Percentiles rank a stretch among this genome's conserved stretches.
phyloP scores from a whole-genome alignment of 768 basidiomycete species.

The Krasilnikovozyma curviuscula region DNA sequence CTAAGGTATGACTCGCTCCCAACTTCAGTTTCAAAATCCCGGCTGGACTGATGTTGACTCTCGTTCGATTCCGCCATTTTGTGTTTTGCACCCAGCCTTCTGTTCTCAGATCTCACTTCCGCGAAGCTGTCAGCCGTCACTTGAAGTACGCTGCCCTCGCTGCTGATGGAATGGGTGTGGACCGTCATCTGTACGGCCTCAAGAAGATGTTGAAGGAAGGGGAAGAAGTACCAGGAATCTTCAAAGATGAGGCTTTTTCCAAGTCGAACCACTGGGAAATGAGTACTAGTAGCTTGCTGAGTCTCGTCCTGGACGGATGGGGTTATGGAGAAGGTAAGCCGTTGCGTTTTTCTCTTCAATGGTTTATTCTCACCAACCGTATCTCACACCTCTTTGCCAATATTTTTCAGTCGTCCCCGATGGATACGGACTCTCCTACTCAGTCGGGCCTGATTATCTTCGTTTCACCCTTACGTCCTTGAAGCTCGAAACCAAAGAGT shows the following conservation, averaged over 20 bases:
- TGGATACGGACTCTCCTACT: slow-evolving; percentile 78
- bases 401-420: slow-evolving; percentile 56
- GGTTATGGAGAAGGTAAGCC: slow-evolving; percentile 79
- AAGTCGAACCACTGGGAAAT: slow-evolving; percentile 77
- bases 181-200: slow-evolving; percentile 84
- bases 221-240: slow-evolving; percentile 54
- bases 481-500: slow-evolving; percentile 35
- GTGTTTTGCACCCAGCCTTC: background rate
- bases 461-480: slow-evolving; percentile 66
- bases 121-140: slow-evolving; percentile 58
- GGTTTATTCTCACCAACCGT: background rate
- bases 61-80: background rate
- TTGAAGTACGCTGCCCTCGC: slow-evolving; percentile 76
- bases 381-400: background rate
- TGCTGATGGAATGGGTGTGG: slow-evolving; percentile 82
- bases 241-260: slow-evolving; percentile 48
- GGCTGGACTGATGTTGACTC: background rate
- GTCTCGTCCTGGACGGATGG: slow-evolving; percentile 74
- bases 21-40: background rate
- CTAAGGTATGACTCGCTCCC: slow-evolving; percentile 28
- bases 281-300: slow-evolving; percentile 71
- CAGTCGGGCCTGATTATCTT: slow-evolving; percentile 64
- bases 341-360: background rate
- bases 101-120: slow-evolving; percentile 31
- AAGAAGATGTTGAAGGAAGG: slow-evolving; percentile 58